phyloP scores from a whole-genome alignment of 257 asterid genomes.

The Fraxinus excelsior region DNA sequence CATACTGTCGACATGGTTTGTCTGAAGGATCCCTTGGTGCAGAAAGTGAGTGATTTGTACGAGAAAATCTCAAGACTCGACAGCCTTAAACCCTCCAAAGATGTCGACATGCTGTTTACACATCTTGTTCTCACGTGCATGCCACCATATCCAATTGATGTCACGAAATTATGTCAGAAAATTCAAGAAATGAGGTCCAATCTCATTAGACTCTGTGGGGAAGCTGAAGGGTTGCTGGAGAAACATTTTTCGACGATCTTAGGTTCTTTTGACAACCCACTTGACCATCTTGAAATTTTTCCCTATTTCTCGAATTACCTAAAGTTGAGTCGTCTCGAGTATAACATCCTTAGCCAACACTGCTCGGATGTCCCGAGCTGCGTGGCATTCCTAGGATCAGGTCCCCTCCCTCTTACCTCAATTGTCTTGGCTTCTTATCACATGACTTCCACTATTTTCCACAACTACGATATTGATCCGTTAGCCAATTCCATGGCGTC shows the following conservation, averaged over 20 bases:
- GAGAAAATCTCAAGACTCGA: slow-evolving; percentile 60
- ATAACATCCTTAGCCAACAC: slow-evolving; percentile 54
- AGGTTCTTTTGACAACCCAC: slow-evolving; percentile 52
- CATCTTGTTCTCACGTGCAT: slow-evolving; percentile 71
- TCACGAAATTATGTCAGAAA: slow-evolving; percentile 55
- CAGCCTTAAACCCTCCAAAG: slow-evolving; percentile 61
- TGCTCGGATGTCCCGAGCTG: slow-evolving; percentile 29
- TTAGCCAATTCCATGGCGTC: slow-evolving; percentile 64
- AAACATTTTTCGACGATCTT: slow-evolving; percentile 60
- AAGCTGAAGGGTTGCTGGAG: slow-evolving; percentile 78
- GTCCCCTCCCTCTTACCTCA: slow-evolving; percentile 93
- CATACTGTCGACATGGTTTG: slow-evolving; percentile 73
- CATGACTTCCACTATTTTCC: slow-evolving; percentile 49
- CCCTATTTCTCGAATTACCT: slow-evolving; percentile 80
- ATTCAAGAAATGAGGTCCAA: slow-evolving; percentile 61
- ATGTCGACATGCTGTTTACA: slow-evolving; percentile 69
- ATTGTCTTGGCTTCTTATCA: slow-evolving; percentile 71
- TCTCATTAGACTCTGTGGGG: slow-evolving; percentile 68
- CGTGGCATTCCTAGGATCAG: slow-evolving; percentile 80
- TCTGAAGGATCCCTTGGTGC: slow-evolving; percentile 68
- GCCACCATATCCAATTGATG: slow-evolving; percentile 82
- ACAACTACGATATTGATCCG: slow-evolving; percentile 73
- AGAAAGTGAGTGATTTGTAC: slow-evolving; percentile 53
- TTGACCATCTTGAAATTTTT: slow-evolving; percentile 56
- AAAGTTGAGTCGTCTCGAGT: slow-evolving; percentile 65